Conservation (phyloP, 441 rosid genomes). For the Metrosideros polymorpha region DNA sequence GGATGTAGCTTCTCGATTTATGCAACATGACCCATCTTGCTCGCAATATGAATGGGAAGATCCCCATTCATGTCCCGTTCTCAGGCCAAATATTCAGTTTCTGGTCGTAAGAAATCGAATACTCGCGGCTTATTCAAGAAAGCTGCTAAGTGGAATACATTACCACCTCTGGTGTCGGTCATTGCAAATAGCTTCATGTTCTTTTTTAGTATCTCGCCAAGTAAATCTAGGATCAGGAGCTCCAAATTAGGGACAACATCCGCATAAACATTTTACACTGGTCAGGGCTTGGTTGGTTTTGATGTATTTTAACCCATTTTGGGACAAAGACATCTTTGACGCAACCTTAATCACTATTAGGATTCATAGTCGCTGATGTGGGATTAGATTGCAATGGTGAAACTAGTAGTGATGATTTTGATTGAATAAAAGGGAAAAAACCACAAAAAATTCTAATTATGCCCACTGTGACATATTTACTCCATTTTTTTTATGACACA, state of each 20-base stretch:
- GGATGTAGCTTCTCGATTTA: not conserved
- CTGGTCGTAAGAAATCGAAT: not conserved
- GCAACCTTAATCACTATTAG: not conserved
- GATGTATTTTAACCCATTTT: not conserved
- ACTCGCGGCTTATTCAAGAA: not conserved
- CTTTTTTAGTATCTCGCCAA: not conserved
- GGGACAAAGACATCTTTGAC: not conserved
- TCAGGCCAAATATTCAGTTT: not conserved
- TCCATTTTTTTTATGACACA: no score
- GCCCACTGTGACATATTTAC: no score
- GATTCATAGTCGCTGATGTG: not conserved
- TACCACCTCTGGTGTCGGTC: not conserved
- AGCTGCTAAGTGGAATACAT: not conserved
- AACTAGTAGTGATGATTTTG: not conserved
- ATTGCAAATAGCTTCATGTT: not conserved
- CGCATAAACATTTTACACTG: not conserved
- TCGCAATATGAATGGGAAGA: not conserved
- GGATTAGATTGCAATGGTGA: not conserved
- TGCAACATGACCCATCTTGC: not conserved
- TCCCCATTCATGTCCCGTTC: not conserved
- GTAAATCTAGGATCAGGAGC: not conserved
- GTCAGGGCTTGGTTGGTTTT: not conserved
- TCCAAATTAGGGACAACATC: not conserved
- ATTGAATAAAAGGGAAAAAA: no score
- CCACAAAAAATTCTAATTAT: no score